A percentile compares a stretch with the other conserved stretches of the same genome.
These are phyloP conservation scores for Luvunga scandens DNA, from an alignment of 345 rosid genomes.

Conservation along the genomic window DNA sequence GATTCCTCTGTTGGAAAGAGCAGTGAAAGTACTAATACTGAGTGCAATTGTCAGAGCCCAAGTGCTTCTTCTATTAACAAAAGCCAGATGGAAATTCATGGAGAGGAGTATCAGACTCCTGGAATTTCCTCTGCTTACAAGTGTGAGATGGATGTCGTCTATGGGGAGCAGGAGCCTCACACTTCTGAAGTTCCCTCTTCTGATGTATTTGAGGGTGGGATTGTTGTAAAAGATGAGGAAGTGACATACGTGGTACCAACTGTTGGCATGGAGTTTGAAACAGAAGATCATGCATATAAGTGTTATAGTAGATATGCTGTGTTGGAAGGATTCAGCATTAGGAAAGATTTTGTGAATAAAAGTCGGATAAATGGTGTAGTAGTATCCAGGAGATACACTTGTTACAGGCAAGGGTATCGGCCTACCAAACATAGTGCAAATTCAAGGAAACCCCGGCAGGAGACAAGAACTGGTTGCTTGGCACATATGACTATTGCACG, in stretches of 20 bases:
- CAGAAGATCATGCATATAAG: slow-evolving; percentile 34
- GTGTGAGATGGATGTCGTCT: slow-evolving; percentile 13
- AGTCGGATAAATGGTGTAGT: slow-evolving; percentile 29
- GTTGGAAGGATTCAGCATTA: slow-evolving; percentile 34
- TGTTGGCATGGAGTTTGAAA: slow-evolving; percentile 34
- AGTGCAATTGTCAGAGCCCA: slow-evolving; percentile 3
- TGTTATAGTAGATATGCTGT: slow-evolving; percentile 36
- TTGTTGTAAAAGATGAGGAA: slow-evolving; percentile 16
- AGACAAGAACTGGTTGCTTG: slow-evolving; percentile 41
- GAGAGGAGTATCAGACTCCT: slow-evolving; percentile 4
- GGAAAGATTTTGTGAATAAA: slow-evolving; percentile 38
- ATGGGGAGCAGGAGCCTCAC: slow-evolving; percentile 14
- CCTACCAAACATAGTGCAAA: slow-evolving; percentile 20
- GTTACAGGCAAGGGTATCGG: slow-evolving; percentile 35
- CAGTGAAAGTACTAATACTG: background rate
- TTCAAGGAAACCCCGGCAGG: slow-evolving; percentile 30
- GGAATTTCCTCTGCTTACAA: slow-evolving; percentile 19
- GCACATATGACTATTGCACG: slow-evolving; percentile 41
- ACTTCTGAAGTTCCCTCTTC: background rate
- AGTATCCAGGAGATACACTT: slow-evolving; percentile 36
- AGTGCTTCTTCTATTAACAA: slow-evolving; percentile 12
- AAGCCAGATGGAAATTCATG: slow-evolving; percentile 12
- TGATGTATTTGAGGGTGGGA: background rate
- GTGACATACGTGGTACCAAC: slow-evolving; percentile 20
- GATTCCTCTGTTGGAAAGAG: background rate